Evolutionary conservation across 2,329 filamentous ascomycete species (phyloP).

Genomic region (Apiospora koreana): DNA sequence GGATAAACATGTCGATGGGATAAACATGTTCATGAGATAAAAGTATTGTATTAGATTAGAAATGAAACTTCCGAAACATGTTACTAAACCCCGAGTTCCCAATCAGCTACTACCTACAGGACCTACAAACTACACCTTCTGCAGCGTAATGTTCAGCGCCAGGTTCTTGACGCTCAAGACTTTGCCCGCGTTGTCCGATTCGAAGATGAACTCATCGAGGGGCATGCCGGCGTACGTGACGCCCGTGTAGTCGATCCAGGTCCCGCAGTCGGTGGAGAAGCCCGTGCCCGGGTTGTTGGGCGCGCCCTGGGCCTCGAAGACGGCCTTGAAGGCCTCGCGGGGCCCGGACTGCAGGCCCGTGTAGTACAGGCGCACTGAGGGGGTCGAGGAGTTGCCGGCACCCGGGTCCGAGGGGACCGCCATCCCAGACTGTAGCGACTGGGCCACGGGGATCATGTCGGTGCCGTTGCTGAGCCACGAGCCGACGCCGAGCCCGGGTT

Average conservation of each 20-base stretch:
- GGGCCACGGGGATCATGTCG: slow-evolving; percentile 27
- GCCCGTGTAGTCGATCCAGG: slow-evolving; percentile 26
- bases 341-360: slow-evolving; percentile 29
- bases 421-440: slow-evolving; percentile 23
- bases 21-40: background rate
- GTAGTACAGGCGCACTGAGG: slow-evolving; percentile 34
- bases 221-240: slow-evolving; percentile 29
- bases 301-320: slow-evolving; percentile 32
- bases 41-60: background rate
- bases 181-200: slow-evolving; percentile 24
- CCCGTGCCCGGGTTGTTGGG: slow-evolving; percentile 16
- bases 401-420: slow-evolving; percentile 23
- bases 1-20: no score
- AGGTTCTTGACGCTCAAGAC: slow-evolving; percentile 29
- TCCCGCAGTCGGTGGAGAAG: slow-evolving; percentile 28
- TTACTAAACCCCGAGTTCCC: no score
- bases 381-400: slow-evolving; percentile 22
- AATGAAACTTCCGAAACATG: no score
- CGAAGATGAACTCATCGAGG: slow-evolving; percentile 31
- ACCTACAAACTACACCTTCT: slow-evolving; percentile 17
- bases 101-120: background rate
- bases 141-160: slow-evolving; percentile 25
- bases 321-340: slow-evolving; percentile 35
- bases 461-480: slow-evolving; percentile 37
- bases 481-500: slow-evolving; percentile 30